phyloP scores from a whole-genome alignment of 495 filamentous ascomycete genomes.

The Xylaria telfairii region DNA sequence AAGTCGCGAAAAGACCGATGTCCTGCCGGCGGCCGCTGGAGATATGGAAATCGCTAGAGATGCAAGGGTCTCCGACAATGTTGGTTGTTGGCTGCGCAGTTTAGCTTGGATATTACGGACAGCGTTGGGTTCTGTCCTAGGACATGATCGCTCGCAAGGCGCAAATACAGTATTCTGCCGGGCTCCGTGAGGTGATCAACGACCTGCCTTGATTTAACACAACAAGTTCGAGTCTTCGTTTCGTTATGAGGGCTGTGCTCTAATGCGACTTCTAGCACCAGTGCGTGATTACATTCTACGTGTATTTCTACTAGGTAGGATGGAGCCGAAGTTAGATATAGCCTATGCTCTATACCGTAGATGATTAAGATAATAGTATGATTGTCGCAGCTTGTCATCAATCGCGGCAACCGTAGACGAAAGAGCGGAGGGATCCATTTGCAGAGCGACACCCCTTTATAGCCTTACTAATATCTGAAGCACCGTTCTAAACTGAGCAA shows the following conservation, averaged over 20 bases:
- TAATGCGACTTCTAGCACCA: neutral
- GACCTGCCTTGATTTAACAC: constrained; percentile 2
- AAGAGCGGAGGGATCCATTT: constrained; percentile 7
- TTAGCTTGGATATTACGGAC: neutral
- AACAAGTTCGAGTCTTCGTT: neutral
- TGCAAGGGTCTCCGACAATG: constrained; percentile 22
- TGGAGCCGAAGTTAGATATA: neutral
- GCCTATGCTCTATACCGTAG: neutral
- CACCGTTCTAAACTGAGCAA: constrained; percentile 18
- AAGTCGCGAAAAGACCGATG: constrained; percentile 18
- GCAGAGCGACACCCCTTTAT: constrained; percentile 16
- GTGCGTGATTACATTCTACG: neutral
- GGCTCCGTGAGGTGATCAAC: neutral
- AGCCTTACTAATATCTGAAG: constrained; percentile 19
- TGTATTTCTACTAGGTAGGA: neutral
- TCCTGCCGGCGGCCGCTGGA: constrained; percentile 23
- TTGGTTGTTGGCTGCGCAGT: constrained; percentile 24
- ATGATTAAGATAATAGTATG: constrained; percentile 2
- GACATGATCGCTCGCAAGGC: neutral
- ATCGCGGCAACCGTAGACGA: neutral
- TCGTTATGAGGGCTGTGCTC: neutral
- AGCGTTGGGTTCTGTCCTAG: constrained; percentile 5
- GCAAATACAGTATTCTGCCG: neutral
- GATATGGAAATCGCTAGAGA: constrained; percentile 3
- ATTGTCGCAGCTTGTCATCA: neutral